Evolutionary conservation across 1,284 basidiomycete species (phyloP), one percentile per base, ranked within the genome.

Genomic region (Chondrostereum purpureum): DNA sequence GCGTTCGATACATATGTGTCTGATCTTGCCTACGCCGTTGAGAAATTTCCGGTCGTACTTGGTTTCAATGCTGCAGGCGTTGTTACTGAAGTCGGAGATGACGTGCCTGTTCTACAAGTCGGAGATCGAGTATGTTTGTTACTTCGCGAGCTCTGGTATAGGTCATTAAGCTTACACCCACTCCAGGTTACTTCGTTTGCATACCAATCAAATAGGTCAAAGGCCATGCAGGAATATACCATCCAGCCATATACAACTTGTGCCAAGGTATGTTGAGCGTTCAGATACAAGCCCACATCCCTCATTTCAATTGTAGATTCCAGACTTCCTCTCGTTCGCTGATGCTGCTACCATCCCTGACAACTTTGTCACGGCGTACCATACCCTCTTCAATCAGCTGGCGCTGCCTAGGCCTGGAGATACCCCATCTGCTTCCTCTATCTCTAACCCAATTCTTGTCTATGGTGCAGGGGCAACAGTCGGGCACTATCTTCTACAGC

Each of bases 401-500:
- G 56, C 53, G 2, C 58, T 77, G 4, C 68, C 72, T 2, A 38
- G 66, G 10, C 70, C 73, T 0, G 6, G 45, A 38, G 59, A 63
- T 3, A 67, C 71, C 50, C 70, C 69, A 2, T 54, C 62, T 0
- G 42, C 58, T 0, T 43, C 53, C 1, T 44, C 62, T 2, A 68
- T 72, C 11, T 55, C 63, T 17, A 54, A 62, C 12, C 65, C 74
- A 1, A 72, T 78, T 44, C 63, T 78, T 8, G 60, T 83, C 19
- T 81, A 75, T 48, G 76, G 78, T 43, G 73, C 72, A n/a, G 76
- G 78, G 8, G 64, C 78, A 4, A 75, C 73, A n/a, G 56, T 71
- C 0, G 78, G 77, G 3, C 70, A 77, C 48, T 78, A 75, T 50
- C 61, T 68, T 14, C 53, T 80, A 37, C 79, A 80, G 56, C 63